Conservation (phyloP, 192 early-diverging fungal species). For the Linnemannia hyalina region DNA sequence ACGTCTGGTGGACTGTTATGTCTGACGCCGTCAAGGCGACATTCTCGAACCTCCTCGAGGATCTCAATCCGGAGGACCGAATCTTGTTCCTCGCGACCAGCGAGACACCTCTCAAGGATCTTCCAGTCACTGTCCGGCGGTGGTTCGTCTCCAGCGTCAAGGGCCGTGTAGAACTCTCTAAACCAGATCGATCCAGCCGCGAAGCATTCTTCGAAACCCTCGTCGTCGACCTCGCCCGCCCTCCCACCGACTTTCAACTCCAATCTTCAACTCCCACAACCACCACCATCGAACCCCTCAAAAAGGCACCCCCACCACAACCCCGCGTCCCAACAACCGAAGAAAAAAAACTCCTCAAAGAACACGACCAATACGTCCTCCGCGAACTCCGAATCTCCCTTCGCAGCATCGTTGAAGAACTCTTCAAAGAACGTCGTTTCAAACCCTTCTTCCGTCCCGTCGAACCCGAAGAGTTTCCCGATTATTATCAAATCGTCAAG, state of each 20-base stretch:
- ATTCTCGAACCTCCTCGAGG: conserved; percentile 65
- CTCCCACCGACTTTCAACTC: conserved; percentile 38
- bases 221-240: conserved; percentile 45
- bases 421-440: conserved; percentile 62
- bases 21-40: conserved; percentile 56
- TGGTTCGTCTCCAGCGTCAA: conserved; percentile 52
- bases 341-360: conserved; percentile 61
- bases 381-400: conserved; percentile 69
- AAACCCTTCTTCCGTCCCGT: conserved; percentile 63
- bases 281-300: conserved; percentile 45
- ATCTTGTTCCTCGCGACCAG: conserved; percentile 69
- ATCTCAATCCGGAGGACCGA: conserved; percentile 61
- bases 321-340: conserved; percentile 63
- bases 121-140: conserved; percentile 53
- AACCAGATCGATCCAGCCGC: conserved; percentile 23
- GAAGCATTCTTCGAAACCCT: conserved; percentile 36
- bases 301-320: conserved; percentile 64
- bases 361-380: conserved; percentile 65
- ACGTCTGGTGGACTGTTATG: conserved; percentile 66
- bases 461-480: conserved; percentile 57
- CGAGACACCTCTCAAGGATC: conserved; percentile 53
- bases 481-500: conserved; percentile 60
- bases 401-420: conserved; percentile 66
- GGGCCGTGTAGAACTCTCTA: conserved; percentile 24
- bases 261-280: background rate